Evolutionary conservation across 805 yeast species (phyloP).

Genomic region (Yamadazyma sp.): DNA sequence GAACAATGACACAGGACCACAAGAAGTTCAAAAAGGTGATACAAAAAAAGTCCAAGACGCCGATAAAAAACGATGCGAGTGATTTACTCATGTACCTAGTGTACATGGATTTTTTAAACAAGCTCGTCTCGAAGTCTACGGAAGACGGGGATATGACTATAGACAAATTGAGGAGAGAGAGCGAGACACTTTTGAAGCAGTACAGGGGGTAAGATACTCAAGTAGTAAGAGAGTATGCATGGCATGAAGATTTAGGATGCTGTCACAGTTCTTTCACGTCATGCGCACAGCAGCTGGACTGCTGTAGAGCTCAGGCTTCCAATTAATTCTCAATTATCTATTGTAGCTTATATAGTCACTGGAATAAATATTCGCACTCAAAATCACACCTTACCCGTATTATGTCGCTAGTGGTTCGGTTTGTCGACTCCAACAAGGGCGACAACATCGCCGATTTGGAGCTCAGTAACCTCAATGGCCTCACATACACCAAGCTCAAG

Average conservation of each 20-base stretch:
- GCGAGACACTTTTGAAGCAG: slow-evolving; percentile 11
- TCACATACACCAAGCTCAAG: slow-evolving; percentile 9
- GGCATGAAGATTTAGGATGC: too few relatives aligned
- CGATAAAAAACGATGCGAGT: slow-evolving; percentile 15
- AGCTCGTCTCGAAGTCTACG: slow-evolving; percentile 6
- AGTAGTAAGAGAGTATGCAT: too few relatives aligned
- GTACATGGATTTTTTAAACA: slow-evolving; percentile 13
- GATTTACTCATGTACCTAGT: slow-evolving; percentile 16
- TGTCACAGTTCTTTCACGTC: too few relatives aligned
- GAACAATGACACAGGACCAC: slow-evolving; percentile 3
- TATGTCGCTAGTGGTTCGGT: slow-evolving; percentile 11
- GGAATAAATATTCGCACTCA: too few relatives aligned
- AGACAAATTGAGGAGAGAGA: slow-evolving; percentile 4
- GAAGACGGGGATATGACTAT: slow-evolving; percentile 7
- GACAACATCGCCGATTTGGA: slow-evolving; percentile 11
- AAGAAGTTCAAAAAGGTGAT: slow-evolving; percentile 13
- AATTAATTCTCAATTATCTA: too few relatives aligned
- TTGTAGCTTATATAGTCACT: too few relatives aligned
- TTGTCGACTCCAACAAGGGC: slow-evolving; percentile 16
- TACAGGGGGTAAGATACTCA: slow-evolving; percentile 16
- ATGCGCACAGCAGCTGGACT: too few relatives aligned
- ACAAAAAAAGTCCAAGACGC: slow-evolving; percentile 11
- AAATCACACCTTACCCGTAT: too few relatives aligned
- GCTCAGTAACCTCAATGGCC: not conserved
- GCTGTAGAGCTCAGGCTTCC: too few relatives aligned